phyloP scores from a whole-genome alignment of 2,329 filamentous ascomycete genomes.

The Phaeoacremonium minimum region DNA sequence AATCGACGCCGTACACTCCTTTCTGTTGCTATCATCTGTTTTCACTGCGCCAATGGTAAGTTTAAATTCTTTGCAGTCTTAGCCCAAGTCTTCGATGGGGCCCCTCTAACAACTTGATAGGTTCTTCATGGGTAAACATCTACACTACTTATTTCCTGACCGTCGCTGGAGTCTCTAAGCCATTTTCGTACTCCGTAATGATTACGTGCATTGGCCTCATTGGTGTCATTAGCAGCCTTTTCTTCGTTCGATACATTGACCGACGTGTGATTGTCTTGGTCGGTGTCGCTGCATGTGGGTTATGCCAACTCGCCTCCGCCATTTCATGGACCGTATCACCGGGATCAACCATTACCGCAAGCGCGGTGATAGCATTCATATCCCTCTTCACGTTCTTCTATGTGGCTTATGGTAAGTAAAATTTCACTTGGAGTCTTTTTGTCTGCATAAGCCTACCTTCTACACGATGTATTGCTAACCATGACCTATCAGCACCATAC shows the following conservation, averaged over 20 bases:
- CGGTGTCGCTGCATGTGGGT: slow-evolving; percentile 19
- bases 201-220: slow-evolving; percentile 26
- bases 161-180: slow-evolving; percentile 23
- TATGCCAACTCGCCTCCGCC: slow-evolving; percentile 15
- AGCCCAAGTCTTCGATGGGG: no score
- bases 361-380: slow-evolving; percentile 25
- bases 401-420: no score
- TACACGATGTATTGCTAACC: no score
- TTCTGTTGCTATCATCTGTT: slow-evolving; percentile 23
- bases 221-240: slow-evolving; percentile 22
- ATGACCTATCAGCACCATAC: no score
- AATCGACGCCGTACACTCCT: slow-evolving; percentile 22
- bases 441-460: no score
- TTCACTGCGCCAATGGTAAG: slow-evolving; percentile 23
- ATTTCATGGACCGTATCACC: slow-evolving; percentile 23
- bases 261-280: slow-evolving; percentile 23
- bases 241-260: slow-evolving; percentile 22
- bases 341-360: no score
- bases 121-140: slow-evolving; percentile 23
- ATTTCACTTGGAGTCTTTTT: no score
- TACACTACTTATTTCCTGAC: slow-evolving; percentile 26
- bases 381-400: slow-evolving; percentile 27
- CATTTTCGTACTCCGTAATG: slow-evolving; percentile 27
- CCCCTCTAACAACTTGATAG: no score
- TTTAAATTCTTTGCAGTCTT: no score